Percentiles rank a stretch among this genome's conserved stretches.
Evolutionary conservation across 805 yeast genomes (phyloP).

Genomic region (Komagataella phaffii): DNA sequence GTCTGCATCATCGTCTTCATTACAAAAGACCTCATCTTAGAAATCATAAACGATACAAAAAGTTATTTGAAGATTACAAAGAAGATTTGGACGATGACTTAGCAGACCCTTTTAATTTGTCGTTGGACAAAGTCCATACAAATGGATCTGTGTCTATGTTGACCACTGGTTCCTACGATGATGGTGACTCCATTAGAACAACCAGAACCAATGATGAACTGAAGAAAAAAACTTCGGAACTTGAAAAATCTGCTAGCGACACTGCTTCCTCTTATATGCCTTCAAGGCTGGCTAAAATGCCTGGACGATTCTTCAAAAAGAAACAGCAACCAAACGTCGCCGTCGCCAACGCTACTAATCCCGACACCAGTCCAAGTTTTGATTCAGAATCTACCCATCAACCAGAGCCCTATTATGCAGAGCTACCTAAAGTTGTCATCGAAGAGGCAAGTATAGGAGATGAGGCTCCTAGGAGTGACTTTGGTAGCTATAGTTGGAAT

Average conservation of each 20-base stretch:
- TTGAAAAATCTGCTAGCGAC: background rate
- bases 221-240: background rate
- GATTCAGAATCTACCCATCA: background rate
- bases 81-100: background rate
- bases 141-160: background rate
- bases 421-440: background rate
- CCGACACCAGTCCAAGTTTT: background rate
- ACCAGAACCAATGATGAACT: background rate
- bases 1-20: background rate
- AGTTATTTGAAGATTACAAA: background rate
- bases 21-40: background rate
- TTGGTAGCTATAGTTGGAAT: background rate
- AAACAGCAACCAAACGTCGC: background rate
- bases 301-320: background rate
- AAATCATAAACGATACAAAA: background rate
- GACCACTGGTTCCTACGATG: background rate
- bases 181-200: background rate
- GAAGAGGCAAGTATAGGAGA: background rate
- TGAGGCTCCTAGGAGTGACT: background rate
- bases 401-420: background rate
- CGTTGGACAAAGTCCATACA: background rate
- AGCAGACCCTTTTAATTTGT: background rate
- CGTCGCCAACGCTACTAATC: background rate
- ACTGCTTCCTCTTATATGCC: background rate
- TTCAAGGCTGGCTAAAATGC: background rate